Base-by-base conservation (phyloP, 164 flowering plant genomes). In the Paratinospora sagittata region DNA sequence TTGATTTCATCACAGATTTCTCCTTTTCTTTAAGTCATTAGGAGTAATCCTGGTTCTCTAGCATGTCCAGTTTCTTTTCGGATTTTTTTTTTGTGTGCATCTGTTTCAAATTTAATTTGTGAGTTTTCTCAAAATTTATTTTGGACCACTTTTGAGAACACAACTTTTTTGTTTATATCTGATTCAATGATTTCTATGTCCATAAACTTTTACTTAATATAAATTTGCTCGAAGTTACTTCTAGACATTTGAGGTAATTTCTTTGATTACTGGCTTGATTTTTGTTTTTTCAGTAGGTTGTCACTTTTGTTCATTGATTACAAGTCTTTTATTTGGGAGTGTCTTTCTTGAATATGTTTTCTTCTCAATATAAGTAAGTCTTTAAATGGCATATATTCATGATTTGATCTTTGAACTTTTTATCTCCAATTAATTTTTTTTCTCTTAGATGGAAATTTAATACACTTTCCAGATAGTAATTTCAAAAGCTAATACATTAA, bases 1-100 rank as follows among this genome's bases (percentile, higher is more conserved):
- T 33, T 34, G 13, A 4, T 24, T 16, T 60, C 30, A 66, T 13
- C 17, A 60, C 60, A 24, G 0, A 7, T 45, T 47, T 68, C 1
- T 61, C 23, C 52, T 67, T 73, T 63, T 27, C 39, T 74, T 62
- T 27, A 68, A 24, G 27, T 58, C 27, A 58, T 27, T 49, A 26
- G 60, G 5, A 49, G 27, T 30, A 21, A 11, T 68, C 14, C 19
- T 24, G 33, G 8, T 13, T 62, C 19, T 62, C 36, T 24, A 11
- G 4, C 36, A 30, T 27, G 10, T 62, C 65, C 27, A 62, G 27
- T 0, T 62, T 62, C 30, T 27, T 13, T 27, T 62, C 65, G 2
- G 17, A 19, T 62, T 27, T 0, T 24, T 26, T 57, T 10, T 62
- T 12, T 62, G 63, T 23, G 63, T n/a, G n/a, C 8, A 23, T 8